Evolutionary conservation across 768 basidiomycete genomes (phyloP), one percentile per base, ranked within the genome.

Genomic region (Phylloporus sp.): DNA sequence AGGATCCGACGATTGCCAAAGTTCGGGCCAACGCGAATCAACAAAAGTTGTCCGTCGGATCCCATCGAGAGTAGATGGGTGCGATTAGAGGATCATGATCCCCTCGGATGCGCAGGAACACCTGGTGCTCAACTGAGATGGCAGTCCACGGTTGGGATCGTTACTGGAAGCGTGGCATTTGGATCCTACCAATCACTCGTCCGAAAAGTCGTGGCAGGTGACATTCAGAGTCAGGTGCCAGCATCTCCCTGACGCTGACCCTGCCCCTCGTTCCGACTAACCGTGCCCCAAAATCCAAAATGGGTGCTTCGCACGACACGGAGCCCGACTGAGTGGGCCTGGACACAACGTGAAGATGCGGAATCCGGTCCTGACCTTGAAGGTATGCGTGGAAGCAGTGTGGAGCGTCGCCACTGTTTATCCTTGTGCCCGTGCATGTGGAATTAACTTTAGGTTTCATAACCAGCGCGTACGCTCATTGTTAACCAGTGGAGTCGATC

Each of bases 401-500:
- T 29, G 29, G n/a, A n/a, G n/a, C n/a, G n/a, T n/a, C n/a, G n/a
- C n/a, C n/a, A n/a, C n/a, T n/a, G 13, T 34, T 34, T 45, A 55
- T 52, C 56, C 32, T 60, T 59, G 47, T 52, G 50, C n/a, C 23
- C n/a, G 32, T 26, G 43, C 50, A 58, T 55, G 59, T 50, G 46
- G 53, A 22, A 59, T 61, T 59, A 52, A 67, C 67, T 66, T 46
- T 54, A 23, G 27, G 34, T 56, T 50, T 47, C 39, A 32, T 36
- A 31, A 52, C 70, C 71, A 40, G 59, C 64, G n/a, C 50, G 59
- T 72, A 48, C 83, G 85, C 64, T 71, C 70, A 24, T 59, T 86
- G 49, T 59, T 86, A 59, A 81, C 78, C 10, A 80, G 79, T 46
- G 79, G 78, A 9, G 75, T 86, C 12, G 29, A 29, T 29, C 32